Percentiles rank a stretch among this genome's conserved stretches.
phyloP scores from a whole-genome alignment of 345 rosid species.

The Viola odorata region DNA sequence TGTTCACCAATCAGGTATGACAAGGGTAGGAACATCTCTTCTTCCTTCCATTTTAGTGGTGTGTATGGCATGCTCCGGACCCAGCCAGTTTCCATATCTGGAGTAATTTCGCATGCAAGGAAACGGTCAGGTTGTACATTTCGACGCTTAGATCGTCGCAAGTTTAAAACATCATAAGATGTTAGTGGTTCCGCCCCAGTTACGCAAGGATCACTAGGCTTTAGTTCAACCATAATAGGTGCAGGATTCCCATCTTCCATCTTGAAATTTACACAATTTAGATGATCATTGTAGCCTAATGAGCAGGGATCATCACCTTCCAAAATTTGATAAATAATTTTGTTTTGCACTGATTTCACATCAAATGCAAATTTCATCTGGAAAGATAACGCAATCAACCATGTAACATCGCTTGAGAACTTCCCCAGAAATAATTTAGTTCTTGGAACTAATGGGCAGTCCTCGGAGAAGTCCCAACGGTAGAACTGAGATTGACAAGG shows the following conservation, averaged over 20 bases:
- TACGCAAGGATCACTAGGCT: constrained; percentile 22
- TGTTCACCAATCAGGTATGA: constrained; percentile 31
- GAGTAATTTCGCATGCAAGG: constrained; percentile 32
- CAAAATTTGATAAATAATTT: constrained; percentile 57
- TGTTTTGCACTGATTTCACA: constrained; percentile 49
- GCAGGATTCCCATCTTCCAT: constrained; percentile 39
- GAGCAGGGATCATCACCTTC: constrained; percentile 23
- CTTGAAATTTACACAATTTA: constrained; percentile 42
- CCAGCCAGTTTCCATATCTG: constrained; percentile 37
- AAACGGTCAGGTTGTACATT: constrained; percentile 61
- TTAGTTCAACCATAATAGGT: constrained; percentile 36
- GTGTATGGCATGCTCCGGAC: constrained; percentile 40
- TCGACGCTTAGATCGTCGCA: constrained; percentile 76
- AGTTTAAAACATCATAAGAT: constrained; percentile 33
- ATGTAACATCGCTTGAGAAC: constrained; percentile 58
- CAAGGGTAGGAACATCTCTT: constrained; percentile 55
- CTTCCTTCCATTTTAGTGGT: constrained; percentile 38
- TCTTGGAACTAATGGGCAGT: constrained; percentile 41
- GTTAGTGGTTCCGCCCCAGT: constrained; percentile 17
- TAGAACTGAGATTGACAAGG: constrained; percentile 43
- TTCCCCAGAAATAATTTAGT: constrained; percentile 58
- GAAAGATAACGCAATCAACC: constrained; percentile 64
- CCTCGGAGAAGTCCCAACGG: constrained; percentile 64
- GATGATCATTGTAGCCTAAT: constrained; percentile 15
- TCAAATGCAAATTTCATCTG: constrained; percentile 43